Conservation (phyloP, 2,329 filamentous ascomycete species). For the Diplodia mutila region DNA sequence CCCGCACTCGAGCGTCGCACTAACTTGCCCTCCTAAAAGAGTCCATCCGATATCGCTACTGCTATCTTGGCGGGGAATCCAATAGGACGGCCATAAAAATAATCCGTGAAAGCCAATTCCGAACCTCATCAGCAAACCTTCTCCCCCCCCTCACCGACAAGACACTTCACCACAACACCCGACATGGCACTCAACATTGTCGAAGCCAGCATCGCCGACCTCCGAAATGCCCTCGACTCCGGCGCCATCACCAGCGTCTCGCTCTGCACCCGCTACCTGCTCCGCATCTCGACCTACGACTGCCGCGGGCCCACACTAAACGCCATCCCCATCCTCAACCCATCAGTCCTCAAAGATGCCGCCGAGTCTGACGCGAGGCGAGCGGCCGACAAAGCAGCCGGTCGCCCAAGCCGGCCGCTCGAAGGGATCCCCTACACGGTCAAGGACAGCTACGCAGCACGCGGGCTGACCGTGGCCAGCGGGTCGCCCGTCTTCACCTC, state of each 20-base stretch:
- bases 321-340: conserved; percentile 55
- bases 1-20: no score
- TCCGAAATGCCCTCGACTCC: conserved; percentile 47
- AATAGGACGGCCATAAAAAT: no score
- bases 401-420: conserved; percentile 38
- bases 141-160: no score
- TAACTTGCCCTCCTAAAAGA: no score
- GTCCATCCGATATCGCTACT: no score
- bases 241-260: conserved; percentile 51
- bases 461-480: conserved; percentile 57
- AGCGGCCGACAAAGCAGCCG: conserved; percentile 39
- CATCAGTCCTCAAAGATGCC: conserved; percentile 52
- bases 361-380: conserved; percentile 52
- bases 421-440: conserved; percentile 63
- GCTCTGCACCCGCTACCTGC: conserved; percentile 51
- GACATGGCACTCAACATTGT: conserved; percentile 41
- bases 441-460: conserved; percentile 62
- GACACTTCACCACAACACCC: no score
- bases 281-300: conserved; percentile 54
- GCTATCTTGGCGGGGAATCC: no score
- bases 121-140: no score
- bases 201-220: conserved; percentile 53
- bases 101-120: no score
- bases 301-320: conserved; percentile 48
- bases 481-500: conserved; percentile 58